Evolutionary conservation across 345 rosid genomes (phyloP).

Genomic region (Toxicodendron radicans): DNA sequence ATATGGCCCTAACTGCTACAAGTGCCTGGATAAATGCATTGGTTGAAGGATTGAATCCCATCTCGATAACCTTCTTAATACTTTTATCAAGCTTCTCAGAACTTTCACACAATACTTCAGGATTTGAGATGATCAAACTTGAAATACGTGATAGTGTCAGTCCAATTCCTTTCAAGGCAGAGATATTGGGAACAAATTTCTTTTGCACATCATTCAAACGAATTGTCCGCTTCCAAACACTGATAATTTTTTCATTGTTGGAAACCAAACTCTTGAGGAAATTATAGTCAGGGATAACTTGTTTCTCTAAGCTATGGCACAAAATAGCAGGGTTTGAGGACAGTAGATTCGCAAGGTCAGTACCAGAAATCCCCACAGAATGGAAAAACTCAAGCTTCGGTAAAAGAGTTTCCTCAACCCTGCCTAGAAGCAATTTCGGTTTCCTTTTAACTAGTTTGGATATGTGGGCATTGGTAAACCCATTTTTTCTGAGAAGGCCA

Average conservation of each 20-base stretch:
- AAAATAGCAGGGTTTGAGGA: neutral
- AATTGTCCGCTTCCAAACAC: neutral
- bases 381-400: constrained; percentile 22
- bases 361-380: constrained; percentile 16
- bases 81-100: constrained; percentile 19
- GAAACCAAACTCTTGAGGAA: constrained; percentile 8
- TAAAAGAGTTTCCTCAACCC: constrained; percentile 5
- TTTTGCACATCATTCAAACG: constrained; percentile 1
- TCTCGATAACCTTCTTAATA: constrained; percentile 19
- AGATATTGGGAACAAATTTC: constrained; percentile 24
- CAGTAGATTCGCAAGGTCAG: constrained; percentile 17
- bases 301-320: constrained; percentile 5
- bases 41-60: constrained; percentile 33
- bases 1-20: neutral
- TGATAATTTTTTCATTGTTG: neutral
- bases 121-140: constrained; percentile 10
- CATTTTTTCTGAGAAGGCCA: constrained; percentile 16
- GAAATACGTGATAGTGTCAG: constrained; percentile 19
- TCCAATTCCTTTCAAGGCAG: constrained; percentile 21
- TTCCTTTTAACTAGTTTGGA: neutral
- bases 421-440: neutral
- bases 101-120: neutral
- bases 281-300: constrained; percentile 14
- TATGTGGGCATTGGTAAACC: constrained; percentile 13
- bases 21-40: constrained; percentile 26